Conservation (phyloP, 139 green algal genomes). For the Pseudopediastrum boryanum region DNA sequence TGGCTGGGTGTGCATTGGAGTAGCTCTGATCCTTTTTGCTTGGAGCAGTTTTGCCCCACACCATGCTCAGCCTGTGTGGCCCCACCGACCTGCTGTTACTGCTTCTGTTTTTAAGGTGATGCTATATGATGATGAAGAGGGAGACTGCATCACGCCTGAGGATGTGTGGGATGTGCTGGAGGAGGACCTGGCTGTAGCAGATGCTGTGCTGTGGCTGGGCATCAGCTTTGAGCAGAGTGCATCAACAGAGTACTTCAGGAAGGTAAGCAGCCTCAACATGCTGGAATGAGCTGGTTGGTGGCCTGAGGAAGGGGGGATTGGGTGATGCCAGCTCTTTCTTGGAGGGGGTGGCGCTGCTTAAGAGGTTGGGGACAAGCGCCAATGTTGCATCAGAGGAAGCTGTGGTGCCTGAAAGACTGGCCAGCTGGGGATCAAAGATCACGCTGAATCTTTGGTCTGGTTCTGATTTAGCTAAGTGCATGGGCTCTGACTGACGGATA, state of each 20-base stretch:
- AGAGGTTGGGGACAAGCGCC: neutral
- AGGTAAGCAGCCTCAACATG: constrained; percentile 41
- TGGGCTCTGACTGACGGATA: too few species aligned
- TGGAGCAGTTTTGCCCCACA: too few species aligned
- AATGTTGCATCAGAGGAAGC: neutral
- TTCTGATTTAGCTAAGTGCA: too few species aligned
- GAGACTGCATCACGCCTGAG: constrained; percentile 83
- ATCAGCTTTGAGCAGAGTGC: constrained; percentile 94
- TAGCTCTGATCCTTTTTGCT: too few species aligned
- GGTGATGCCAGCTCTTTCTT: neutral
- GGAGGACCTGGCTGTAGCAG: constrained; percentile 74
- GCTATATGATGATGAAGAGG: constrained; percentile 92
- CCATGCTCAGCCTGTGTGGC: too few species aligned
- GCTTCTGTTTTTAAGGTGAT: too few species aligned
- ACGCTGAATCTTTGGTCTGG: too few species aligned
- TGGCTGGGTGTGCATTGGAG: too few species aligned
- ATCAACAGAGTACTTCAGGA: constrained; percentile 86
- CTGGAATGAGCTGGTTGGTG: neutral
- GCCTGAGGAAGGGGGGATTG: constrained; percentile 39
- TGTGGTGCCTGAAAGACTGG: neutral
- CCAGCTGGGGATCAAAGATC: neutral
- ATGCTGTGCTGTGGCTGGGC: constrained; percentile 89
- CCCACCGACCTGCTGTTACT: too few species aligned
- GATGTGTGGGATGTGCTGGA: constrained; percentile 87
- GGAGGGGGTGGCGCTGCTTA: neutral